Conservation (phyloP, 2,329 filamentous ascomycete genomes). For the Curvularia eragrostidis region DNA sequence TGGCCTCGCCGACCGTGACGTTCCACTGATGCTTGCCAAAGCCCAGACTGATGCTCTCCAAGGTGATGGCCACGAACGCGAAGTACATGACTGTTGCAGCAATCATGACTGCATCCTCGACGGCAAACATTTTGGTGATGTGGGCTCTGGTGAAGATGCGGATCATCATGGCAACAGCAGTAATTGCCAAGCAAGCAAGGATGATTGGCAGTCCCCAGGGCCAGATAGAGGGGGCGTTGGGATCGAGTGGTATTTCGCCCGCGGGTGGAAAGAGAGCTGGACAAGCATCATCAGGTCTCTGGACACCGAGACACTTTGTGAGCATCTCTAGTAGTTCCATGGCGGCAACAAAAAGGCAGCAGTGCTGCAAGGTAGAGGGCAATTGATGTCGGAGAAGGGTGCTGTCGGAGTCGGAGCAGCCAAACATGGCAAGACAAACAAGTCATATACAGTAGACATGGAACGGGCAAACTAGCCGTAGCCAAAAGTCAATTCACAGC, state of each 20-base stretch:
- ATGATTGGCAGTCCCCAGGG: conserved; percentile 4
- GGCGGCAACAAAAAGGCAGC: background rate
- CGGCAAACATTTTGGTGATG: background rate
- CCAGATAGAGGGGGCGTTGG: conserved; percentile 11
- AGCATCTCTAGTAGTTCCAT: conserved; percentile 8
- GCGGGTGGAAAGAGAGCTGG: conserved; percentile 17
- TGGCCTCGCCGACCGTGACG: conserved; percentile 12
- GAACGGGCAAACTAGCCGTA: background rate
- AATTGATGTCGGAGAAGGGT: background rate
- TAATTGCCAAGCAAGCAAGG: background rate
- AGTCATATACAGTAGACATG: background rate
- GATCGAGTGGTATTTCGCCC: conserved; percentile 18
- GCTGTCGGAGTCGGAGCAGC: background rate
- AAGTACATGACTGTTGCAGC: conserved; percentile 4
- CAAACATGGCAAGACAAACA: background rate
- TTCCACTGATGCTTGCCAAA: conserved; percentile 22
- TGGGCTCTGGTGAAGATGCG: conserved; percentile 11
- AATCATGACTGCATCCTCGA: conserved; percentile 6
- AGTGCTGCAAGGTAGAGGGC: background rate
- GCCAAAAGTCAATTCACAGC: background rate
- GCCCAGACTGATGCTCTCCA: conserved; percentile 9
- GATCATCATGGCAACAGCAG: background rate
- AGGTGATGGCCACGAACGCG: conserved; percentile 11
- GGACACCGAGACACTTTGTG: background rate
- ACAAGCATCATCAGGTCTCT: conserved; percentile 7